Conservation (phyloP, 2,329 filamentous ascomycete genomes). For the Aspergillus latus region DNA sequence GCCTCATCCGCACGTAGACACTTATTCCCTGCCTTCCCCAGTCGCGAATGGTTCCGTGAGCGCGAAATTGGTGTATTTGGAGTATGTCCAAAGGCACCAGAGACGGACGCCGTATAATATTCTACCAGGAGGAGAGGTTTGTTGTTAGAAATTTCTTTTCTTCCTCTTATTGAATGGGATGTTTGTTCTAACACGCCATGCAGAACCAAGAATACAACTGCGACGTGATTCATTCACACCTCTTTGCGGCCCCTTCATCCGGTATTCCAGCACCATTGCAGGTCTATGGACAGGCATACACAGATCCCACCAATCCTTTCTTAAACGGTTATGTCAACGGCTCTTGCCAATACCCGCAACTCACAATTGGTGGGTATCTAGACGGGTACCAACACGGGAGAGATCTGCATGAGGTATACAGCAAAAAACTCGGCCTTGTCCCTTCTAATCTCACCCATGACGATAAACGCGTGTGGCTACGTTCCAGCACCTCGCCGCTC, state of each 20-base stretch:
- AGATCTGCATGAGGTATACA: conserved; percentile 37
- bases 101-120: conserved; percentile 42
- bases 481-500: conserved; percentile 37
- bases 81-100: conserved; percentile 44
- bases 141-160: neutral
- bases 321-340: conserved; percentile 30
- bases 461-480: conserved; percentile 33
- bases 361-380: conserved; percentile 40
- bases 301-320: conserved; percentile 39
- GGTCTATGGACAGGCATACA: conserved; percentile 40
- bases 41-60: conserved; percentile 28
- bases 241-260: conserved; percentile 32
- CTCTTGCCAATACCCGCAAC: conserved; percentile 41
- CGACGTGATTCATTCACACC: conserved; percentile 37
- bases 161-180: too few relatives aligned
- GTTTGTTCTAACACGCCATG: neutral
- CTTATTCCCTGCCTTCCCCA: conserved; percentile 33
- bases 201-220: conserved; percentile 42
- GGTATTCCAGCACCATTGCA: neutral
- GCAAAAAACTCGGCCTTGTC: conserved; percentile 33
- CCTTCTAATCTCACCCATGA: conserved; percentile 28
- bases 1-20: conserved; percentile 38
- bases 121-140: conserved; percentile 40
- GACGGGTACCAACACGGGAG: conserved; percentile 41
- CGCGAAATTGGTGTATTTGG: conserved; percentile 39